Evolutionary conservation across 441 rosid species (phyloP), one percentile per base, ranked within the genome.

Genomic region (Pelargonium citronellum): DNA sequence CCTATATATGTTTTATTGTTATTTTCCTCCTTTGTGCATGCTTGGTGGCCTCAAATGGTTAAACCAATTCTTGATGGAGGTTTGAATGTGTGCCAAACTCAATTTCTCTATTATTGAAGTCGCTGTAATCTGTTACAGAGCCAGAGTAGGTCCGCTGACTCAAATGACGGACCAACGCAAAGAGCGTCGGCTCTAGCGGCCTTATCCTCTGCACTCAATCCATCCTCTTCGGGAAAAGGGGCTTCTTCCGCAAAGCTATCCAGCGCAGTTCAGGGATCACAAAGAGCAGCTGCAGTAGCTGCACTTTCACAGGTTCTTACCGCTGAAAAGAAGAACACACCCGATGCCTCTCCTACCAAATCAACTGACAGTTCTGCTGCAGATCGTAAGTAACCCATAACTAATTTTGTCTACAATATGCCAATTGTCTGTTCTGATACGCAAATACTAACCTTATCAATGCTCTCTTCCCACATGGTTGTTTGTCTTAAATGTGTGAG

Each of bases 171-270:
- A 83, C 87, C 83, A 73, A 95, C 97, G 73, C 99, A 95, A 83
- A 85, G 99, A 73, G 98, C 99, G 80, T 90, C 97, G 67, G 99
- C 99, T 79, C 81, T 95, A 78, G 97, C 98, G 69, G 99, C 99
- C 75, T 87, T 95, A 77, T 80, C 85, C 69, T 85, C 92, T 75
- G 99, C 99, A 24, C 91, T 95, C 75, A 87, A 78, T 34, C 83
- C 95, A 71, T 85, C 97, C 74, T 72, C 88, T 80, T 85, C 75
- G 67, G 85, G 73, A 81, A 87, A 89, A 75, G 71, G 76, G 64
- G 77, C 90, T 34, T 22, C 90, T 34, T 22, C 87, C 73, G 71
- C 84, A 71, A 93, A 74, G 90, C 55, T 87, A 75, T 67, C 80
- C 27, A 83, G 82, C 55, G 30, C 75, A 0, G 70, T 88, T 67